Evolutionary conservation across 1,284 basidiomycete genomes (phyloP).

Genomic region (Rhodotorula sp.): DNA sequence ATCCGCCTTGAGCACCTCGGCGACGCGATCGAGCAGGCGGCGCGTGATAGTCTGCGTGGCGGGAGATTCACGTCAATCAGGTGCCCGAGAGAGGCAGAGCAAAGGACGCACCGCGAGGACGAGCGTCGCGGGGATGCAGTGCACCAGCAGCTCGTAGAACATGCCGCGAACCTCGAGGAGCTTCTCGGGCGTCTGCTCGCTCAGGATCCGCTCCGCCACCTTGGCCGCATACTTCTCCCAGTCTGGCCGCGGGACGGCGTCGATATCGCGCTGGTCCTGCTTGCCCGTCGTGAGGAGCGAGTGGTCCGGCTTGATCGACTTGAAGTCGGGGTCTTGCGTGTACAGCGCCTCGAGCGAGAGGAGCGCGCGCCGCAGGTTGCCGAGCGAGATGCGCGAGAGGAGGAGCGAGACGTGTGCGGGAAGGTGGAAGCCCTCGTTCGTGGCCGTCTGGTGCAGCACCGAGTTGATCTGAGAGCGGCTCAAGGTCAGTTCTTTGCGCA

Average conservation of each 20-base stretch:
- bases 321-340: conserved; percentile 65
- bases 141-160: conserved; percentile 92
- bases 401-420: conserved; percentile 71
- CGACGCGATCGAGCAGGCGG: conserved; percentile 78
- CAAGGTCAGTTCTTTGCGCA: too few species aligned
- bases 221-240: conserved; percentile 98
- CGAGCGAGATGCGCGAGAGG: conserved; percentile 78
- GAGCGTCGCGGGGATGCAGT: conserved; percentile 94
- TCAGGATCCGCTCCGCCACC: conserved; percentile 89
- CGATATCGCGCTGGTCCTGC: conserved; percentile 66
- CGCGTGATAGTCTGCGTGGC: conserved; percentile 76
- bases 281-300: conserved; percentile 30
- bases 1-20: conserved; percentile 82
- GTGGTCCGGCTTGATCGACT: conserved; percentile 39
- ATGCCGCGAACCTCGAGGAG: conserved; percentile 90
- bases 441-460: conserved; percentile 79
- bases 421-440: conserved; percentile 76
- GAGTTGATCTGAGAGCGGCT: conserved; percentile 67
- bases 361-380: conserved; percentile 93
- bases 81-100: not conserved
- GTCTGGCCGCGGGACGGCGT: conserved; percentile 86
- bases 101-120: conserved; percentile 70
- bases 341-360: conserved; percentile 93
- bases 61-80: too few species aligned
- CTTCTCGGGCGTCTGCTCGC: conserved; percentile 85